Percentiles rank a stretch among this genome's conserved stretches.
phyloP scores from a whole-genome alignment of 345 rosid species.

The Barbarea vulgaris region DNA sequence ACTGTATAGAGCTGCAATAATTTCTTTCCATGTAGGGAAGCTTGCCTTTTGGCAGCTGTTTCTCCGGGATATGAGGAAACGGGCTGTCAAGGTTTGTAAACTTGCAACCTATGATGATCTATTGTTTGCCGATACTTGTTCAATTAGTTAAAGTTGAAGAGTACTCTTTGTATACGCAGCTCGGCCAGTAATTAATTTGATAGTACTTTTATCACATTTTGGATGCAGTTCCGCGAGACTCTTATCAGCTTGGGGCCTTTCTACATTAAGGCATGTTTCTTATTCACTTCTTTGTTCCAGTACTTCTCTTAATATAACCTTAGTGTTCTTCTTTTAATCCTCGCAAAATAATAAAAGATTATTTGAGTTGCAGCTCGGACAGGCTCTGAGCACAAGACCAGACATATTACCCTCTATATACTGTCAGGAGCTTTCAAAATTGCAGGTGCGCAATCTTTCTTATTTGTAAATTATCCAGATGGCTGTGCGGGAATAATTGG shows the following conservation, averaged over 20 bases:
- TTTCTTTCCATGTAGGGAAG: slow-evolving; percentile 77
- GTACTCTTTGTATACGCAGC: background rate
- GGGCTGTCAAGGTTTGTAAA: slow-evolving; percentile 66
- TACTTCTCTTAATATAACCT: background rate
- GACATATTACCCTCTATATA: slow-evolving; percentile 84
- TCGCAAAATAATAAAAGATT: background rate
- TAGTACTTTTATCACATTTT: slow-evolving; percentile 15
- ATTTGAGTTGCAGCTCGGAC: slow-evolving; percentile 75
- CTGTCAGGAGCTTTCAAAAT: slow-evolving; percentile 91
- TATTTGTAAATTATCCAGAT: slow-evolving; percentile 14
- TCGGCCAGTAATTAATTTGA: background rate
- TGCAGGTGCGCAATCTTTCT: slow-evolving; percentile 59
- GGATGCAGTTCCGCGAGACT: slow-evolving; percentile 83
- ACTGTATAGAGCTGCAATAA: slow-evolving; percentile 80
- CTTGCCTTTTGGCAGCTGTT: slow-evolving; percentile 73
- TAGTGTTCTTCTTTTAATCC: background rate
- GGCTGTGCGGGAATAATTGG: background rate
- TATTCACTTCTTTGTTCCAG: background rate
- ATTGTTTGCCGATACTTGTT: slow-evolving; percentile 12
- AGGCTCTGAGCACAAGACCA: slow-evolving; percentile 94
- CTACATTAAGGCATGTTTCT: slow-evolving; percentile 75
- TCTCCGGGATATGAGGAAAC: slow-evolving; percentile 65
- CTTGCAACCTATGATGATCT: background rate
- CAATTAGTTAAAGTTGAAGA: background rate
- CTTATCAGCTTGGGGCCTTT: slow-evolving; percentile 91